phyloP scores from a whole-genome alignment of 2,329 filamentous ascomycete species.

The Dactylellina haptotyla region DNA sequence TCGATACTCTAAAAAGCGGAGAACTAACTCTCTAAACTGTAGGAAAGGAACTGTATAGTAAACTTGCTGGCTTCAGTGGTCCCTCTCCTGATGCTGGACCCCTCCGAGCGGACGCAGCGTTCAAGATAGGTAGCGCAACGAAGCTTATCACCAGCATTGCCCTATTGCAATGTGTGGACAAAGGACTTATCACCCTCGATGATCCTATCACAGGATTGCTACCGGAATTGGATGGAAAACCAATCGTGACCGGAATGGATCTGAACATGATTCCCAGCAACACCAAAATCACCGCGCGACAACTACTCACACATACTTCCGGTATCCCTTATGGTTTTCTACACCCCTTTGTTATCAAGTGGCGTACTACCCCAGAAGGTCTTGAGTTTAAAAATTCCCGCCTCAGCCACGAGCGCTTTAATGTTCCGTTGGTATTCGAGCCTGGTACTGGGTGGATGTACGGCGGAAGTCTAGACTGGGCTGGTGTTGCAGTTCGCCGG shows the following conservation, averaged over 20 bases:
- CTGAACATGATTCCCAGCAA: constrained; percentile 59
- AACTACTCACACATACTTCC: constrained; percentile 67
- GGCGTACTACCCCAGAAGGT: constrained; percentile 55
- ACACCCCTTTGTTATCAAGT: constrained; percentile 52
- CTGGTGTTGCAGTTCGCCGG: constrained; percentile 48
- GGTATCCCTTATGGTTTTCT: constrained; percentile 65
- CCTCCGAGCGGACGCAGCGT: constrained; percentile 59
- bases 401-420: constrained; percentile 60
- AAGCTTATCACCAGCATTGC: constrained; percentile 67
- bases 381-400: constrained; percentile 53
- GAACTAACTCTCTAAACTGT: background rate
- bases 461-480: constrained; percentile 67
- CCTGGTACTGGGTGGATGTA: constrained; percentile 68
- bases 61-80: constrained; percentile 1
- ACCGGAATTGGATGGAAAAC: constrained; percentile 65
- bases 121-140: constrained; percentile 62
- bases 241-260: constrained; percentile 64
- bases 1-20: background rate
- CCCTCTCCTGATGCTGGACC: background rate
- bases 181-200: constrained; percentile 64
- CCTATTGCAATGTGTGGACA: constrained; percentile 68
- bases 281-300: constrained; percentile 65
- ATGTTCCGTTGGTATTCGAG: constrained; percentile 65
- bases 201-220: constrained; percentile 64
- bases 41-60: constrained; percentile 11